Conservation (phyloP, 2,329 filamentous ascomycete species). For the Calonectria fujianensis region DNA sequence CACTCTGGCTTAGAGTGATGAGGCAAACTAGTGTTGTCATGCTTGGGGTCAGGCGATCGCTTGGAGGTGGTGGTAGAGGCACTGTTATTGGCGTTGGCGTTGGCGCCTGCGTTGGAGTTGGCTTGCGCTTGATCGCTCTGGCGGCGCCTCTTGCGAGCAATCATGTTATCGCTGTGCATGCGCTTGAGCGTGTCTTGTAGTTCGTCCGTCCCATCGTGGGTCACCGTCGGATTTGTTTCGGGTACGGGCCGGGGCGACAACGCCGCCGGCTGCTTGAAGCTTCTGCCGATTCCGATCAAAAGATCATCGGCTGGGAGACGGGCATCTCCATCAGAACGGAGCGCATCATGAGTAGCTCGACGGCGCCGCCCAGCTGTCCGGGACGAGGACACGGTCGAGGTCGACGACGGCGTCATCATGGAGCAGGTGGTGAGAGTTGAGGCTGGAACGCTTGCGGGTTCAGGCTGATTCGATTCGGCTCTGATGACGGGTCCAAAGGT, state of each 20-base stretch:
- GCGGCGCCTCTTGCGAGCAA: constrained; percentile 1
- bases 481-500: not conserved
- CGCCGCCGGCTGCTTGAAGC: not conserved
- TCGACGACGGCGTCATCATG: not conserved
- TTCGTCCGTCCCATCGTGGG: not conserved
- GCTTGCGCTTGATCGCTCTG: not conserved
- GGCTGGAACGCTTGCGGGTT: not conserved
- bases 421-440: constrained; percentile 5
- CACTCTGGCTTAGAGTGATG: not conserved
- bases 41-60: not conserved
- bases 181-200: not conserved
- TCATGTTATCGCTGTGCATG: constrained; percentile 7
- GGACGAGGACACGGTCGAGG: not conserved
- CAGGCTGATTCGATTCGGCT: not conserved
- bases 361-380: not conserved
- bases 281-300: not conserved
- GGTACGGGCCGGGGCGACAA: too few species aligned
- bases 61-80: not conserved
- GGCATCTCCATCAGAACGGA: too few species aligned
- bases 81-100: not conserved
- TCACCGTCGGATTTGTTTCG: too few species aligned
- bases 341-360: not conserved
- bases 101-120: too few species aligned
- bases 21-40: not conserved
- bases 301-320: not conserved